A percentile compares a stretch with the other conserved stretches of the same genome.
phyloP scores from a whole-genome alignment of 148 eudicot genomes.

The Vaccinium darrowii region DNA sequence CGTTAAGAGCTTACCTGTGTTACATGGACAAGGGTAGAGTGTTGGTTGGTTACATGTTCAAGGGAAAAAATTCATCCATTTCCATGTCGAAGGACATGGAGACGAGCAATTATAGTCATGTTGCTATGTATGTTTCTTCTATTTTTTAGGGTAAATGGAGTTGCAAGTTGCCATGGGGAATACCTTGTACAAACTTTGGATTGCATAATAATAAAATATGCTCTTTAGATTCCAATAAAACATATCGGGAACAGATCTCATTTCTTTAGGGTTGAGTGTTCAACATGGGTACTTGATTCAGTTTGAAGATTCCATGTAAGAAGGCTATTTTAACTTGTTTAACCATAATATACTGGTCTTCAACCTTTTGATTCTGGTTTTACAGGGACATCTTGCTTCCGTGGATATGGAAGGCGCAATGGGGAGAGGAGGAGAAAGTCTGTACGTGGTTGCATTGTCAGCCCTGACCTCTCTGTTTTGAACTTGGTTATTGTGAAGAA shows the following conservation, averaged over 20 bases:
- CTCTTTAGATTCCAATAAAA: neutral
- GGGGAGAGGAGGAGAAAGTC: constrained; percentile 19
- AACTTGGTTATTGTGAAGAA: constrained; percentile 19
- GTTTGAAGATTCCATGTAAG: neutral
- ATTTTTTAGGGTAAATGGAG: no score
- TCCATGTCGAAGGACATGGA: no score
- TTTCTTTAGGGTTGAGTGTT: neutral
- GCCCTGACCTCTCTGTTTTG: constrained; percentile 13
- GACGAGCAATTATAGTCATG: no score
- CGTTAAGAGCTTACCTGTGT: neutral
- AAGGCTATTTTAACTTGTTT: neutral
- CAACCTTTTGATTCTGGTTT: neutral
- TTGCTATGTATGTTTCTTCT: neutral
- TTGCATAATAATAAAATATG: neutral
- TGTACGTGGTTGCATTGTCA: constrained; percentile 16
- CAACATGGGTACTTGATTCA: neutral
- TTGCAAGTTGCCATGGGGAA: neutral
- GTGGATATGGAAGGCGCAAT: constrained; percentile 14
- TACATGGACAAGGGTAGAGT: no score
- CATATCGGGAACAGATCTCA: neutral
- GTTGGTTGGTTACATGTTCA: no score
- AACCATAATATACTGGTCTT: neutral
- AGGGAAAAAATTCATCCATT: no score
- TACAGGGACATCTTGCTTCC: constrained; percentile 15
- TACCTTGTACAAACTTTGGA: no score